These are phyloP conservation scores for Leishmania turanica DNA, from an alignment of 208 protist species.

Conservation along the genomic window DNA sequence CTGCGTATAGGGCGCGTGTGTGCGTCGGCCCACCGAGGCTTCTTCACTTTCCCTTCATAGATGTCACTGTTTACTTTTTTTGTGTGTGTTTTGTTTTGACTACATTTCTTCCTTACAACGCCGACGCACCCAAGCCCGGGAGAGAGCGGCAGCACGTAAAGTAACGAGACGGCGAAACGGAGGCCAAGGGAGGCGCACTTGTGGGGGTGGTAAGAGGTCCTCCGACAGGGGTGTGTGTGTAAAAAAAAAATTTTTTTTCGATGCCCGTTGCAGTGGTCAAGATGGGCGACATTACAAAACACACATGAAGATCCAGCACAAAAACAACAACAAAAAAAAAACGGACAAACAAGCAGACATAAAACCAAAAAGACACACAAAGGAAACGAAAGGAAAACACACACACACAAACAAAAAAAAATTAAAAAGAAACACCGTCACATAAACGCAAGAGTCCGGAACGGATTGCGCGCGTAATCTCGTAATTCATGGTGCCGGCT, in stretches of 20 bases:
- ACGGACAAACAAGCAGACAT: not conserved
- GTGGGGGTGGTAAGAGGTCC: too few species aligned
- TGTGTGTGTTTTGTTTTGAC: not conserved
- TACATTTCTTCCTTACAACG: constrained; percentile 1
- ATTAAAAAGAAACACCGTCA: too few species aligned
- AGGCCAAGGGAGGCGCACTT: not conserved
- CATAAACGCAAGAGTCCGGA: too few species aligned
- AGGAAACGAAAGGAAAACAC: too few species aligned
- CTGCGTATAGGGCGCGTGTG: not conserved
- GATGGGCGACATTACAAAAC: too few species aligned
- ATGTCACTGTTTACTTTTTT: not conserved
- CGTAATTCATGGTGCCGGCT: too few species aligned
- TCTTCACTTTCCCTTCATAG: not conserved
- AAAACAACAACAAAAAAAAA: not conserved
- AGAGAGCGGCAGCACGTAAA: not conserved
- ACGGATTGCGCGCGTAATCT: too few species aligned
- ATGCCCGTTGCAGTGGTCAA: not conserved
- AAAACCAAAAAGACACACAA: not conserved
- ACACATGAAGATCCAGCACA: too few species aligned
- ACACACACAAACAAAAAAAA: not conserved
- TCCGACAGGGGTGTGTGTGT: too few species aligned
- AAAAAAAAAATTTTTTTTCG: too few species aligned
- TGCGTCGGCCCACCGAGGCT: not conserved
- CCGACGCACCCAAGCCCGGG: not conserved
- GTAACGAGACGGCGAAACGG: not conserved